Conservation (phyloP, 192 early-diverging fungal genomes). For the Coemansia sp. region DNA sequence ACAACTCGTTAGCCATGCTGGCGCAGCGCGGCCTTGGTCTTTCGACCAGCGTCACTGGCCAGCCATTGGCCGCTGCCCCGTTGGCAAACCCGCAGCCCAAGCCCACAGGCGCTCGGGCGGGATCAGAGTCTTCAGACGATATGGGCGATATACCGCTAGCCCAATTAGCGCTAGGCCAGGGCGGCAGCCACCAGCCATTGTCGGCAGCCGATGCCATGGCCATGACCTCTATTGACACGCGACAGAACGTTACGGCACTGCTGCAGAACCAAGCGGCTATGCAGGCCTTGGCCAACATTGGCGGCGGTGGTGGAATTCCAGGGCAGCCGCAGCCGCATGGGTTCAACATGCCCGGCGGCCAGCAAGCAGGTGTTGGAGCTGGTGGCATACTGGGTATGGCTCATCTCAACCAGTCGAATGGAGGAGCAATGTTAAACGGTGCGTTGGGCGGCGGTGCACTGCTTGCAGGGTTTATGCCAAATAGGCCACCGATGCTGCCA, state of each 20-base stretch:
- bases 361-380: neutral
- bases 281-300: neutral
- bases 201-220: no score
- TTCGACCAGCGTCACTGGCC: neutral
- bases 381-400: neutral
- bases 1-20: no score
- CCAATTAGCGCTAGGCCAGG: slow-evolving; percentile 21
- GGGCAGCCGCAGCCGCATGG: no score
- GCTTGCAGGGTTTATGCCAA: neutral
- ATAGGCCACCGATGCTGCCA: neutral
- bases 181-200: no score
- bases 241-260: neutral
- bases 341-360: neutral
- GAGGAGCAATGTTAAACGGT: neutral
- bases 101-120: neutral
- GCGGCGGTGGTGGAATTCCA: neutral
- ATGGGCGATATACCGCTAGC: slow-evolving; percentile 49
- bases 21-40: neutral
- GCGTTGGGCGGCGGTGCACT: neutral
- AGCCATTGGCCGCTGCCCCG: neutral
- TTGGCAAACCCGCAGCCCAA: neutral
- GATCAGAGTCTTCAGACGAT: slow-evolving; percentile 39
- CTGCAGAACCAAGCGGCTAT: neutral
- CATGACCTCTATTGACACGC: neutral
- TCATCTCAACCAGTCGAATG: neutral